Evolutionary conservation across 2,329 filamentous ascomycete genomes (phyloP).

Genomic region (Tricladium varicosporioides): DNA sequence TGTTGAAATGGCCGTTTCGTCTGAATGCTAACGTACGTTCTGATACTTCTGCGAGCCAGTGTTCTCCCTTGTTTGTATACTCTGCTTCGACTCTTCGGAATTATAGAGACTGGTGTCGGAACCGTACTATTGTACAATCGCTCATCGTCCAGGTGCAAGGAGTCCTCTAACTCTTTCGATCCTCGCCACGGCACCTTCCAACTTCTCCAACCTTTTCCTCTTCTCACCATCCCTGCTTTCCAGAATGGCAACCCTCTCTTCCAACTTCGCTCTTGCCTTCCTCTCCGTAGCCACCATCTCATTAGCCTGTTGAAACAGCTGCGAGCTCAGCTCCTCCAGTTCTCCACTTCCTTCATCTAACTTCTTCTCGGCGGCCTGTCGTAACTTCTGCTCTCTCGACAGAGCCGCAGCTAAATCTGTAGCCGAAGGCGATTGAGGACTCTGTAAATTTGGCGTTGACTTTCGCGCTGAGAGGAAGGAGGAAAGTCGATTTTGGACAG

Average conservation of each 20-base stretch:
- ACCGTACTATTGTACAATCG: neutral
- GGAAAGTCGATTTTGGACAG: conserved; percentile 34
- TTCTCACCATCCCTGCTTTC: conserved; percentile 72
- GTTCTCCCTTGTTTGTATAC: conserved; percentile 1
- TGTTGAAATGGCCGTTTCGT: conserved; percentile 12
- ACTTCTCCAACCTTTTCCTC: conserved; percentile 61
- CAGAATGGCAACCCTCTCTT: conserved; percentile 66
- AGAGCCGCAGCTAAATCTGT: conserved; percentile 61
- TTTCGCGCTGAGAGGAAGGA: conserved; percentile 51
- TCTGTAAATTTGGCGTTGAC: conserved; percentile 41
- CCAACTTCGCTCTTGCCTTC: conserved; percentile 66
- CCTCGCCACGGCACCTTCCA: conserved; percentile 69
- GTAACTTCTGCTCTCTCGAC: conserved; percentile 62
- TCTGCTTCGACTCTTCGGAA: conserved; percentile 1
- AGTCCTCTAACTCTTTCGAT: conserved; percentile 69
- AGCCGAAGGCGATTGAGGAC: conserved; percentile 26
- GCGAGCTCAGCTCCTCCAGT: conserved; percentile 74
- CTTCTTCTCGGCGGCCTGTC: conserved; percentile 66
- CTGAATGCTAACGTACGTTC: conserved; percentile 22
- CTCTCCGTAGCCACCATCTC: conserved; percentile 82
- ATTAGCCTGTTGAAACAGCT: conserved; percentile 79
- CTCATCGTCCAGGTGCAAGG: conserved; percentile 39
- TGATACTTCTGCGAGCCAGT: conserved; percentile 15
- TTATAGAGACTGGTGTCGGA: conserved; percentile 1
- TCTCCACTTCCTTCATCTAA: conserved; percentile 66